A percentile compares a stretch with the other conserved stretches of the same genome.
phyloP scores from a whole-genome alignment of 495 filamentous ascomycete species.

The Glonium stellatum region DNA sequence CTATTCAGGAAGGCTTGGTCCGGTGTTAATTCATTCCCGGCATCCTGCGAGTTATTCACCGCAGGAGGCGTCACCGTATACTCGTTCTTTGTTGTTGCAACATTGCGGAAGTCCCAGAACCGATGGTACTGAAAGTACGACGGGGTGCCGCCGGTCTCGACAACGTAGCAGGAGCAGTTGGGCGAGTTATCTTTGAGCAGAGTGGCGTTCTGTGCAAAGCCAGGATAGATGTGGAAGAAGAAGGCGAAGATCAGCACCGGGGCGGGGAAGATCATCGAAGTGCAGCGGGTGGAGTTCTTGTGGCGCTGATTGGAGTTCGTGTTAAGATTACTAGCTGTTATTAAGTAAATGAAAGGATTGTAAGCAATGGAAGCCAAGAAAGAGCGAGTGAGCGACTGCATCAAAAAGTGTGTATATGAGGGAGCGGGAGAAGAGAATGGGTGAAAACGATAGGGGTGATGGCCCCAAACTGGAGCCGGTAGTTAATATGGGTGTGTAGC shows the following conservation, averaged over 20 bases:
- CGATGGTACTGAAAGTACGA: constrained; percentile 57
- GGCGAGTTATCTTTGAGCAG: constrained; percentile 12
- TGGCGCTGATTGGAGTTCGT: neutral
- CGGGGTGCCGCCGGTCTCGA: constrained; percentile 15
- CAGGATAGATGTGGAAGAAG: constrained; percentile 9
- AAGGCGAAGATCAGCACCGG: constrained; percentile 9
- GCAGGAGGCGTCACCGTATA: constrained; percentile 21
- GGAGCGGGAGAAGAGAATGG: neutral
- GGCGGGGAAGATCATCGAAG: constrained; percentile 4
- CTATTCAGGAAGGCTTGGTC: constrained; percentile 37
- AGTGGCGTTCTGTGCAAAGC: constrained; percentile 7
- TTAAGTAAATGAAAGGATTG: neutral
- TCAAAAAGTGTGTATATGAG: neutral
- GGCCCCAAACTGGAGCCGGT: neutral
- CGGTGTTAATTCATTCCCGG: constrained; percentile 25
- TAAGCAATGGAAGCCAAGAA: neutral
- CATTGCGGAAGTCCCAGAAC: constrained; percentile 62
- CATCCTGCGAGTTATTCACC: constrained; percentile 14
- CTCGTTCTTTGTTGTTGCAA: constrained; percentile 30
- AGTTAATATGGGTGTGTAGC: neutral
- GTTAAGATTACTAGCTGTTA: neutral
- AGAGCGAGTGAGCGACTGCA: neutral
- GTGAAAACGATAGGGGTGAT: neutral
- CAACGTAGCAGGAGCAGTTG: constrained; percentile 24
- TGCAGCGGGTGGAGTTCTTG: neutral